Base-by-base conservation (phyloP, 2,329 filamentous ascomycete genomes). In the Pseudogymnoascus sp. region DNA sequence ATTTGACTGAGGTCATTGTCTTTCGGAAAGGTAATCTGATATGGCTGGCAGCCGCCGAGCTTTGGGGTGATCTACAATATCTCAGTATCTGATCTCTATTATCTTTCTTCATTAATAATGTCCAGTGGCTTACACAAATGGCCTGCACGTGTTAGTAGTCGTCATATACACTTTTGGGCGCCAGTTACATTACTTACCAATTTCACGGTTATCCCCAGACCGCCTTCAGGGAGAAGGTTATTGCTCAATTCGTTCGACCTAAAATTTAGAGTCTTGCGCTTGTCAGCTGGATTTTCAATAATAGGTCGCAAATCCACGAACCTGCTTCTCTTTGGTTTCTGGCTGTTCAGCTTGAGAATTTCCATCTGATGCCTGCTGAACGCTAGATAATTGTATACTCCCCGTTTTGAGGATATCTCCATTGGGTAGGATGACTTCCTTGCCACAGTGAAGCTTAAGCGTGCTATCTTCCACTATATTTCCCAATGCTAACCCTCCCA, bases 141-240 rank as follows among this genome's bases (percentile, higher is more conserved):
- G 15, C 15, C 38, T 41, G 7, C 3, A 17, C 10, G 25, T 0
- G 35, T 60, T 51, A 42, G 58, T 21, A 41, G 21, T 10, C 13
- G 9, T 21, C 4, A 10, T 41, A 21, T 21, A 21, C 21, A 21
- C 8, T 15, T 10, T 41, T 41, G 4, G 0, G 21, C 4, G 5
- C 5, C 8, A 5, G 38, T 12, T 39, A 33, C 10, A 9, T 70
- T 70, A 66, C 82, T 74, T 1, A 80, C 81, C 75, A 84, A 80
- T 69, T 84, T 83, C 2, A 78, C 79, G 5, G 82, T 77, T 36
- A 83, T 79, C 33, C 80, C 81, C 10, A 82, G 74, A 63, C 79
- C 81, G 17, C 75, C 77, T 67, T 83, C 80, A 0, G 77, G 75
- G 65, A 84, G 83, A 12, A 83, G 74, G 1, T 79, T 78, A 63